phyloP scores from a whole-genome alignment of 805 yeast genomes.

The Jamesozyma spencerorum region DNA sequence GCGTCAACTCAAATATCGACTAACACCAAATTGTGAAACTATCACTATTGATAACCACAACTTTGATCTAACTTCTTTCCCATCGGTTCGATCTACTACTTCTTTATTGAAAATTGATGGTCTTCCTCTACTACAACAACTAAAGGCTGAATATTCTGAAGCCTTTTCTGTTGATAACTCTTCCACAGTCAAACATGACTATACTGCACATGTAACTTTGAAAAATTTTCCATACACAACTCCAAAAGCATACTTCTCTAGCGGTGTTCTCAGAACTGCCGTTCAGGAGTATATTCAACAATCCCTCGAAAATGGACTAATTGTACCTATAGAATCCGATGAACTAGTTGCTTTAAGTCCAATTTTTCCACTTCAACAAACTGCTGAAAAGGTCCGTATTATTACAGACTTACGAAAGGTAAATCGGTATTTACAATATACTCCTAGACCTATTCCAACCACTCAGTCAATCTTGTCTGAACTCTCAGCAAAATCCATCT shows the following conservation, averaged over 20 bases:
- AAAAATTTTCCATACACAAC: neutral
- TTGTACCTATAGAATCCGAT: neutral
- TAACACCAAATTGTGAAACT: too few species aligned
- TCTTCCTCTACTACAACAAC: too few species aligned
- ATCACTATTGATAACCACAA: too few species aligned
- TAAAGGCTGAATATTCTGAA: too few species aligned
- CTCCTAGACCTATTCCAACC: constrained; percentile 5
- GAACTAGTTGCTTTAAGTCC: constrained; percentile 5
- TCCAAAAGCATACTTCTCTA: constrained; percentile 2
- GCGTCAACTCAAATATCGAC: too few species aligned
- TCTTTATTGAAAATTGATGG: too few species aligned
- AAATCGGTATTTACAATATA: constrained; percentile 2
- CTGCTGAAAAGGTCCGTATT: constrained; percentile 2
- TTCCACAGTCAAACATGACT: neutral
- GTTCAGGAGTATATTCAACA: constrained; percentile 1
- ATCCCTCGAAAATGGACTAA: constrained; percentile 2
- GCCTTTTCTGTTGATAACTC: too few species aligned
- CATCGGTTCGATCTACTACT: too few species aligned
- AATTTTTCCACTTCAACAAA: constrained; percentile 3
- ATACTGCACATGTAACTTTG: constrained; percentile 1
- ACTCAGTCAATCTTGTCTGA: constrained; percentile 4
- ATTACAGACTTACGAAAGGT: constrained; percentile 5
- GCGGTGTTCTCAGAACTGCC: constrained; percentile 1
- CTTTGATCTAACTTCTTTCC: too few species aligned
- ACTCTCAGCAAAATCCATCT: constrained; percentile 2